Base-by-base conservation (phyloP, 768 basidiomycete genomes). In the Suillus fuscotomentosus region DNA sequence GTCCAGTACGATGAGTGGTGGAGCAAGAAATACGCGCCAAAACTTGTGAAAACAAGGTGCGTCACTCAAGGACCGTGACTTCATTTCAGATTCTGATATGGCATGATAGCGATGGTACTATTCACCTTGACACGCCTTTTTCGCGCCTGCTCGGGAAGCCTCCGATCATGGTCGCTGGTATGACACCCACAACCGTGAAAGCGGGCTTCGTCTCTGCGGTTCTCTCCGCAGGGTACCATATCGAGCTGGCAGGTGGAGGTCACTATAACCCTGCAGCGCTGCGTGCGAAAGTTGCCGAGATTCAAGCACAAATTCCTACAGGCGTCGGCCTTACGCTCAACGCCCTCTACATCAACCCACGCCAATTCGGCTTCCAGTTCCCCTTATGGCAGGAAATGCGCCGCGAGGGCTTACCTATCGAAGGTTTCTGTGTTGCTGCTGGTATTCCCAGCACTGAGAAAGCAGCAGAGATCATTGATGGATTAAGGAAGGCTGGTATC, bases 381-480 rank as follows among this genome's bases (percentile, higher is more conserved):
- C 97, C 97, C 20, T 82, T 98, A 15, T 99, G 97, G 97, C 93
- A 96, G 75, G 94, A 97, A 78, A 92, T 99, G 91, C 89, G 94
- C 67, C 88, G 88, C 64, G 97, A 98, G 76, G 97, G 97, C 63
- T 80, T 96, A 3, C 97, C 97, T 14, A 83, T 99, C 67, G 97
- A 99, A 81, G 97, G 97, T n/a, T 97, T 99, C 80, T 98, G 96
- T 74, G 94, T 99, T 65, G 97, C 97, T 47, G 97, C 97, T 54
- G 97, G 97, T 72, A 93, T 99, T 69, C 97, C 97, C 10, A 92
- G 86, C 70, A 94, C 94, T 2, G 97, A 99, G 79, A 99, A 99
- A 79, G 96, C 97, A 2, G 89, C 89, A 53, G 97, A 99, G 78
- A 98, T 99, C 78, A 97, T 99, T 68, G 86, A 83, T 15, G 93